phyloP scores from a whole-genome alignment of 2,329 filamentous ascomycete species.

The Ceratocystis colombiana region DNA sequence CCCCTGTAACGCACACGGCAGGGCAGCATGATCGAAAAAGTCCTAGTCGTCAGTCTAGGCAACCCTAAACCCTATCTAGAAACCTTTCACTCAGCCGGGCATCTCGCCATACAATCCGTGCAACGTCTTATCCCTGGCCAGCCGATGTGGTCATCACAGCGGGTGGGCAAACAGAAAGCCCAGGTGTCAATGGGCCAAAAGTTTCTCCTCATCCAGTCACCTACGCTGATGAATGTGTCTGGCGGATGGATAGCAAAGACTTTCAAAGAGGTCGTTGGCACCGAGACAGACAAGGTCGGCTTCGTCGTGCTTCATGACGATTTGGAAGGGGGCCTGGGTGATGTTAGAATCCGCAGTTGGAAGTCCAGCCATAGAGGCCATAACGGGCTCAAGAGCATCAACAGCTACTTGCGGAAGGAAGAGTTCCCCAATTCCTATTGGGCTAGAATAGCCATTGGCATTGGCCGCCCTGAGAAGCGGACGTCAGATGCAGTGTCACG shows the following conservation, averaged over 20 bases:
- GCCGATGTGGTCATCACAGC: conserved; percentile 40
- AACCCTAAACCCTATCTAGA: conserved; percentile 67
- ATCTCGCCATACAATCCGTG: conserved; percentile 60
- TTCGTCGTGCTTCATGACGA: conserved; percentile 85
- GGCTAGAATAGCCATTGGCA: conserved; percentile 66
- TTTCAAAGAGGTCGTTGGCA: conserved; percentile 48
- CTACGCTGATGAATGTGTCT: conserved; percentile 73
- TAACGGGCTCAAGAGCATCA: conserved; percentile 62
- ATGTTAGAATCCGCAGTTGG: conserved; percentile 54
- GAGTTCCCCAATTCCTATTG: conserved; percentile 38
- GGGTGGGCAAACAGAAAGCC: conserved; percentile 44
- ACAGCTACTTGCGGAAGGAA: conserved; percentile 38
- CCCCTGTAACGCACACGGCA: neutral
- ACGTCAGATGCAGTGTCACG: conserved; percentile 57
- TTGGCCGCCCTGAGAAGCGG: conserved; percentile 67
- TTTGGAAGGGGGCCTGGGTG: conserved; percentile 61
- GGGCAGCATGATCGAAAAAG: conserved; percentile 35
- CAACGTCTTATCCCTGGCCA: conserved; percentile 39
- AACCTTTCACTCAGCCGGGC: conserved; percentile 80
- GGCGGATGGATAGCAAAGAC: conserved; percentile 59
- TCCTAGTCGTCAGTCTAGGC: conserved; percentile 78
- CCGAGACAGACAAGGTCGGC: conserved; percentile 32
- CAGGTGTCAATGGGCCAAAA: conserved; percentile 40
- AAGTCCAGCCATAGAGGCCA: conserved; percentile 57
- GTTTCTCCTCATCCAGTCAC: conserved; percentile 63